These are phyloP conservation scores for Fusarium anguioides DNA, from an alignment of 2,329 filamentous ascomycete genomes.

Conservation along the genomic window DNA sequence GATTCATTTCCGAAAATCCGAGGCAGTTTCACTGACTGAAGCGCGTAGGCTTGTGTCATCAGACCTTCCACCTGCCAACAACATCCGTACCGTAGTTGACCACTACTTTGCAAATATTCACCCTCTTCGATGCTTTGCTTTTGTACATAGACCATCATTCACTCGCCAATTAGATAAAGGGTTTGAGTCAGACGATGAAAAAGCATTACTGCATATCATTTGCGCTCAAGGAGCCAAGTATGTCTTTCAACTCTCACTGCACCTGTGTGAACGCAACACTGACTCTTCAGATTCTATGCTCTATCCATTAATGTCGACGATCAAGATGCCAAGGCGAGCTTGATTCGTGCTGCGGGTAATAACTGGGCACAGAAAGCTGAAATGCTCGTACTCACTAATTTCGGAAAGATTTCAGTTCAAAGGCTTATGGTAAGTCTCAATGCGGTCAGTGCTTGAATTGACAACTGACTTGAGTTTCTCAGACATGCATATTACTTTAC, in stretches of 20 bases:
- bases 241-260: neutral
- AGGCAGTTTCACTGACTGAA: slow-evolving; percentile 3
- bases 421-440: slow-evolving; percentile 51
- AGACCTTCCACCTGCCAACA: slow-evolving; percentile 49
- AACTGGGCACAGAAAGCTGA: slow-evolving; percentile 54
- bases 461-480: neutral
- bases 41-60: slow-evolving; percentile 49
- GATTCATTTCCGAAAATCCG: neutral
- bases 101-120: slow-evolving; percentile 56
- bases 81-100: slow-evolving; percentile 52
- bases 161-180: slow-evolving; percentile 54
- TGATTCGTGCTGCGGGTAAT: slow-evolving; percentile 51
- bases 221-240: slow-evolving; percentile 55
- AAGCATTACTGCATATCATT: slow-evolving; percentile 51
- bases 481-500: slow-evolving; percentile 54
- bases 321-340: slow-evolving; percentile 43
- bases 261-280: slow-evolving; percentile 8
- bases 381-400: slow-evolving; percentile 50
- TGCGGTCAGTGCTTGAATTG: neutral
- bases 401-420: slow-evolving; percentile 54
- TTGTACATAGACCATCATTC: slow-evolving; percentile 55
- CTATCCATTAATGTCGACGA: slow-evolving; percentile 48
- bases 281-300: slow-evolving; percentile 50
- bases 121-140: slow-evolving; percentile 55
- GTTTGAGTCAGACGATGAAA: slow-evolving; percentile 51